Conservation (phyloP, 352 stramenopile species). For the Phytophthora quininea region DNA sequence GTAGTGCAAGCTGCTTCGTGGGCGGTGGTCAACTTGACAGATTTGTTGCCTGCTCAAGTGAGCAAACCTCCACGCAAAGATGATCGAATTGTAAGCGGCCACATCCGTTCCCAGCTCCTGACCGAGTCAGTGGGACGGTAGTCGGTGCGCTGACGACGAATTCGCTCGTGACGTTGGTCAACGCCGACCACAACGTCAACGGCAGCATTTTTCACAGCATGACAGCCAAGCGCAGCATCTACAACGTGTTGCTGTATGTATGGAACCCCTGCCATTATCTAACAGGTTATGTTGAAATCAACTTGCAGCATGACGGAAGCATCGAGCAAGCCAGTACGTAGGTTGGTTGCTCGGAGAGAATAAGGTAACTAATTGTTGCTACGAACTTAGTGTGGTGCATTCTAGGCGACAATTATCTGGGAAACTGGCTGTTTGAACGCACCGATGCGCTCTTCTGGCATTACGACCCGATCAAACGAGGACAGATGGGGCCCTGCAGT, state of each 20-base stretch:
- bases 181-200: constrained; percentile 48
- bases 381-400: constrained; percentile 46
- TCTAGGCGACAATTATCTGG: constrained; percentile 47
- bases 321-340: constrained; percentile 54
- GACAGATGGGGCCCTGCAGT: constrained; percentile 20
- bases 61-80: constrained; percentile 33
- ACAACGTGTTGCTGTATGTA: constrained; percentile 37
- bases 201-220: constrained; percentile 42
- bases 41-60: constrained; percentile 25
- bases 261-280: constrained; percentile 54
- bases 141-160: constrained; percentile 41
- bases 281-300: constrained; percentile 53
- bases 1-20: constrained; percentile 37
- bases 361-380: neutral
- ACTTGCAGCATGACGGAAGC: constrained; percentile 44
- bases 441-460: constrained; percentile 50
- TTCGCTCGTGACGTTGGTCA: constrained; percentile 43
- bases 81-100: constrained; percentile 41
- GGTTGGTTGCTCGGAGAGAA: neutral
- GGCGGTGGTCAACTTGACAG: constrained; percentile 34
- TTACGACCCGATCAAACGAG: constrained; percentile 42
- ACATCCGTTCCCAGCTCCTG: constrained; percentile 37
- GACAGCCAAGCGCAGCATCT: constrained; percentile 50
- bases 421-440: constrained; percentile 45
- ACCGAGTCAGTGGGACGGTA: constrained; percentile 33